Conservation (phyloP, 2,329 filamentous ascomycete genomes). For the Penicillium sp. region DNA sequence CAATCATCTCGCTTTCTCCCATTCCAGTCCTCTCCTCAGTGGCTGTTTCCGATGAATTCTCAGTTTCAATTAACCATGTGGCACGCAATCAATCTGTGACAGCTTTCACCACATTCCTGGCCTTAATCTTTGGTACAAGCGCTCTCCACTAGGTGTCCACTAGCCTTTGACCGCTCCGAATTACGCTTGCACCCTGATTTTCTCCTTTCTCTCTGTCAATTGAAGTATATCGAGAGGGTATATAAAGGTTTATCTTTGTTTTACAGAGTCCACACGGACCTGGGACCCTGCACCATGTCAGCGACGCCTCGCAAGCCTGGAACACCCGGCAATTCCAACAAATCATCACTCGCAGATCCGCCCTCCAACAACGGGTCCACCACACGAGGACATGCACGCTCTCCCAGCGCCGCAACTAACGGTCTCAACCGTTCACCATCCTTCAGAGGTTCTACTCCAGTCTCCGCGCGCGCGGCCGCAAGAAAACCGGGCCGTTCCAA, state of each 20-base stretch:
- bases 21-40: conserved; percentile 19
- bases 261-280: conserved; percentile 13
- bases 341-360: conserved; percentile 32
- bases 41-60: conserved; percentile 19
- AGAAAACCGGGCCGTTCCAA: conserved; percentile 55
- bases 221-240: neutral
- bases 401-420: conserved; percentile 52
- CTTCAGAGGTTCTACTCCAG: conserved; percentile 55
- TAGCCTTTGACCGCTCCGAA: conserved; percentile 27
- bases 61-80: conserved; percentile 25
- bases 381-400: conserved; percentile 45
- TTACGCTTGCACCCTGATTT: conserved; percentile 16
- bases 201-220: conserved; percentile 1
- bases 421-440: conserved; percentile 64
- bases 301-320: conserved; percentile 46
- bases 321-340: conserved; percentile 35
- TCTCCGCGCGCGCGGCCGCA: conserved; percentile 72
- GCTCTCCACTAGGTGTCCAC: conserved; percentile 26
- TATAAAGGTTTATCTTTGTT: conserved; percentile 8
- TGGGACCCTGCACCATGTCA: conserved; percentile 40
- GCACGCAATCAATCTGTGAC: conserved; percentile 25
- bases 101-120: conserved; percentile 17
- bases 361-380: conserved; percentile 36
- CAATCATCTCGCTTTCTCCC: conserved; percentile 17
- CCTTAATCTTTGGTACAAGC: conserved; percentile 15